Conservation (phyloP, 495 filamentous ascomycete species). For the Trichoderma gamsii region DNA sequence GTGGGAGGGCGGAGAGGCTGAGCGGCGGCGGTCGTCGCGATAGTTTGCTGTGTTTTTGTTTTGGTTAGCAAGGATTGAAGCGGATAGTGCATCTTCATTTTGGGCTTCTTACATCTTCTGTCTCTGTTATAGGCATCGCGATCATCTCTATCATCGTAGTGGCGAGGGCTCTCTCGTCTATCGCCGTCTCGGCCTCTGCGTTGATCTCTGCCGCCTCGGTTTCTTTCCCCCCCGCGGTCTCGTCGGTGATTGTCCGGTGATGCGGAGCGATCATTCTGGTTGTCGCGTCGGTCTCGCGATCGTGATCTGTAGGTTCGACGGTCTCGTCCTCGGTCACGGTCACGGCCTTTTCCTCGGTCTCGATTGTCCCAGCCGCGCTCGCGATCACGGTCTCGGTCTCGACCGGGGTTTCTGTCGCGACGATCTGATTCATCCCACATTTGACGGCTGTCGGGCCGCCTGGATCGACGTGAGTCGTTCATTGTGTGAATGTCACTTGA, state of each 20-base stretch:
- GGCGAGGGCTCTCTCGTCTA: constrained; percentile 20
- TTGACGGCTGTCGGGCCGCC: constrained; percentile 38
- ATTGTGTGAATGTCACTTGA: background rate
- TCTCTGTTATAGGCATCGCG: constrained; percentile 12
- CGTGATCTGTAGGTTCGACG: constrained; percentile 35
- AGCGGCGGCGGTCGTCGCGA: background rate
- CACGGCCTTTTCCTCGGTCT: constrained; percentile 25
- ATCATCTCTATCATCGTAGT: constrained; percentile 20
- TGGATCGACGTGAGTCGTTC: constrained; percentile 23
- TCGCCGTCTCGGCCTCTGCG: constrained; percentile 20
- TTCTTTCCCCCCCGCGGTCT: constrained; percentile 19
- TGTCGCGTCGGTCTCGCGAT: constrained; percentile 35
- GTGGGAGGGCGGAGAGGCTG: background rate
- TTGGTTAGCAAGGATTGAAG: background rate
- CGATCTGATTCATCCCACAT: constrained; percentile 36
- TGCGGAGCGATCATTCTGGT: constrained; percentile 17
- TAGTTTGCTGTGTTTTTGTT: background rate
- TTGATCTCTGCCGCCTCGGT: constrained; percentile 24
- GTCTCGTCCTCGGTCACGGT: constrained; percentile 29
- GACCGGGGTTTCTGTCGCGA: constrained; percentile 21
- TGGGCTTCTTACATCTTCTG: constrained; percentile 7
- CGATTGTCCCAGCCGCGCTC: constrained; percentile 28
- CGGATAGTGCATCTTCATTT: background rate
- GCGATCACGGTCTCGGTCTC: constrained; percentile 29
- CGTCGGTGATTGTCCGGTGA: constrained; percentile 32